phyloP scores from a whole-genome alignment of 2,329 filamentous ascomycete species.

The Phialophora verrucosa region DNA sequence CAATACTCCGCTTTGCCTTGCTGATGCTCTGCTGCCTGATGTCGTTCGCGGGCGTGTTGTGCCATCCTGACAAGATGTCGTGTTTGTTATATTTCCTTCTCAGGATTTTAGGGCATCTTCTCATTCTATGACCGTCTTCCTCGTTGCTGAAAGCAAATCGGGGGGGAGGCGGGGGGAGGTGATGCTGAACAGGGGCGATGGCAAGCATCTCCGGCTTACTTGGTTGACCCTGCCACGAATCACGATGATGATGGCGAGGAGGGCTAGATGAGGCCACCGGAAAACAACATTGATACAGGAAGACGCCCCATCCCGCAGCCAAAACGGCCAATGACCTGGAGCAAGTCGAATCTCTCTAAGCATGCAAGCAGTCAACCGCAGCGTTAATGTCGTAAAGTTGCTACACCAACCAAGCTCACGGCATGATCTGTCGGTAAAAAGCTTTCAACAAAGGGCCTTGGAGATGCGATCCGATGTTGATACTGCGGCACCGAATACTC shows the following conservation, averaged over 20 bases:
- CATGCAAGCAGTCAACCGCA: not conserved
- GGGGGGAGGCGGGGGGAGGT: no score
- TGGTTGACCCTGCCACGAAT: not conserved
- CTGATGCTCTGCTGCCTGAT: not conserved
- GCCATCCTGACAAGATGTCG: not conserved
- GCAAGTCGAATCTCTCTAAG: not conserved
- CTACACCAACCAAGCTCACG: conserved; percentile 12
- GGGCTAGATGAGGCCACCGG: not conserved
- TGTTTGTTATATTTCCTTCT: not conserved
- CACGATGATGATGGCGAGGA: not conserved
- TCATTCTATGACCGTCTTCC: not conserved
- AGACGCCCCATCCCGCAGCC: not conserved
- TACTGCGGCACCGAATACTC: not conserved
- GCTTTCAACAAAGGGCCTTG: not conserved
- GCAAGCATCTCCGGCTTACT: not conserved
- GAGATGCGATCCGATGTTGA: not conserved
- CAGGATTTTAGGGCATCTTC: not conserved
- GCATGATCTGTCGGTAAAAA: not conserved
- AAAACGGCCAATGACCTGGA: not conserved
- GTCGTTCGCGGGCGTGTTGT: not conserved
- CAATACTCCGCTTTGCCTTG: not conserved
- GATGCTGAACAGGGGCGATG: not conserved
- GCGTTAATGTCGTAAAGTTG: not conserved
- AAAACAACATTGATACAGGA: not conserved
- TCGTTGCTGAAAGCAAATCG: not conserved